These are phyloP conservation scores for Coemansia sp. DNA, from an alignment of 192 early-diverging fungal species.

Conservation along the genomic window DNA sequence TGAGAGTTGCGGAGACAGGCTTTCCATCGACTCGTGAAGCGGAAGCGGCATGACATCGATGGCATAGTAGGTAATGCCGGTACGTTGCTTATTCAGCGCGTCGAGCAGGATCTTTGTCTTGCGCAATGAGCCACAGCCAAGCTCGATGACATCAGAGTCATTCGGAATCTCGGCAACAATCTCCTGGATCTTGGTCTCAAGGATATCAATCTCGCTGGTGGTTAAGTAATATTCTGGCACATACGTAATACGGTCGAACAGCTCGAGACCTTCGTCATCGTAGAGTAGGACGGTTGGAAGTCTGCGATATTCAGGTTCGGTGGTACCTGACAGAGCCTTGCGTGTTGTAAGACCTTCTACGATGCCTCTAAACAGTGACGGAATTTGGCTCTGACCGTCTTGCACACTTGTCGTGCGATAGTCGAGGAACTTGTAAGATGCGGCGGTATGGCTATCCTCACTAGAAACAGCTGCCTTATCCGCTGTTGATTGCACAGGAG, in stretches of 20 bases:
- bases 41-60: constrained; percentile 84
- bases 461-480: background rate
- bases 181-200: constrained; percentile 60
- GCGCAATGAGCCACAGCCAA: constrained; percentile 87
- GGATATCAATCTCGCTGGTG: constrained; percentile 80
- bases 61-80: constrained; percentile 80
- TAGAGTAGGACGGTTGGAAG: constrained; percentile 86
- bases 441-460: background rate
- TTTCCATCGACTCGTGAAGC: constrained; percentile 67
- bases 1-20: constrained; percentile 61
- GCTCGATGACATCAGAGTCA: constrained; percentile 76
- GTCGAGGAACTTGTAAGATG: background rate
- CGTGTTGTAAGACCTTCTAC: constrained; percentile 22
- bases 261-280: constrained; percentile 76
- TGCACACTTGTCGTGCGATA: background rate
- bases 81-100: constrained; percentile 64
- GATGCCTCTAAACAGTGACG: constrained; percentile 27
- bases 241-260: constrained; percentile 91
- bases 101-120: constrained; percentile 84
- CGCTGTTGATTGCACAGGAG: background rate
- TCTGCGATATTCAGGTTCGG: constrained; percentile 7
- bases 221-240: constrained; percentile 86
- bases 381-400: background rate
- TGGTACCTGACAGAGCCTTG: constrained; percentile 18
- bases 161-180: constrained; percentile 66